These are phyloP conservation scores for Podila epicladia DNA, from an alignment of 192 early-diverging fungal species.

Conservation along the genomic window DNA sequence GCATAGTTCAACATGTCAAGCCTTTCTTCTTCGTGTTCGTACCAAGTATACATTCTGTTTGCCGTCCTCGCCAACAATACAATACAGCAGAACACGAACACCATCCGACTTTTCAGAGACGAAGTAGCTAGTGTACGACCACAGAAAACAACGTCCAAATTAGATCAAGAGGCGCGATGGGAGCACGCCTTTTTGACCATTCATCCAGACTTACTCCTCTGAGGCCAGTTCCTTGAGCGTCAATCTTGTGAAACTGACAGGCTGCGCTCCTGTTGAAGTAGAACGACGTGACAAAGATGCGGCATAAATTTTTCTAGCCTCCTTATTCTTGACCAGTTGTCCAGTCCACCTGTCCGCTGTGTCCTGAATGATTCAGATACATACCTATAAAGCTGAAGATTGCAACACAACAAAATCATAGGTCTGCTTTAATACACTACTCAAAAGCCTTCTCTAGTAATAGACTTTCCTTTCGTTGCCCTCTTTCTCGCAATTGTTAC, in stretches of 20 bases:
- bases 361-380: not conserved
- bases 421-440: too few species aligned
- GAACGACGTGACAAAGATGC: not conserved
- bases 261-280: conserved; percentile 66
- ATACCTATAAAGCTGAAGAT: not conserved
- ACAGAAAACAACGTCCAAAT: not conserved
- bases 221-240: conserved; percentile 60
- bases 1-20: conserved; percentile 15
- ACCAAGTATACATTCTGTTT: conserved; percentile 66
- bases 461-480: too few species aligned
- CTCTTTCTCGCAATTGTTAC: not conserved
- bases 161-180: not conserved
- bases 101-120: conserved; percentile 91
- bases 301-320: conserved; percentile 25
- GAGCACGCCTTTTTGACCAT: not conserved
- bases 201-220: conserved; percentile 63
- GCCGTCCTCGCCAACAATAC: conserved; percentile 38
- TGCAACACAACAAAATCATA: not conserved
- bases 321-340: too few species aligned
- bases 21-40: not conserved
- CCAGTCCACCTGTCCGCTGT: too few species aligned
- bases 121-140: conserved; percentile 62
- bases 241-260: conserved; percentile 63
- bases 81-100: conserved; percentile 67
- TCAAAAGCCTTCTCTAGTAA: too few species aligned